Evolutionary conservation across 1,139 yeast genomes (phyloP), one percentile per base, ranked within the genome.

Genomic region (Candida sanyaensis): DNA sequence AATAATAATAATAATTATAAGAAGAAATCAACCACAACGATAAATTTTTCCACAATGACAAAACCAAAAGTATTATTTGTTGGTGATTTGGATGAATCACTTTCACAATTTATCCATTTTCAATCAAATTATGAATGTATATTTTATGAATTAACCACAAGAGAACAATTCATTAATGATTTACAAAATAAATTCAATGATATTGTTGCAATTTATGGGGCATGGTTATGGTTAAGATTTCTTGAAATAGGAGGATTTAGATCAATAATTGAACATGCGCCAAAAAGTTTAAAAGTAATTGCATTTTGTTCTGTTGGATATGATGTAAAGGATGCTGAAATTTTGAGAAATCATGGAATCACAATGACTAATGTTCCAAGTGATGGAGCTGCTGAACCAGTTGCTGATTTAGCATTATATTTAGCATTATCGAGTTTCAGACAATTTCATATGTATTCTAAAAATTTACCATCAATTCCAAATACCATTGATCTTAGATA

Each of bases 281-380:
- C 95, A 0, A 26, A 59, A 0, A 53, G 69, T 2, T 65, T 88
- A 50, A 80, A 80, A 58, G 72, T 85, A 9, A 71, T 88, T 42
- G 73, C 88, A 1, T 73, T 83, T 42, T 84, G 89, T 45, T 81
- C 91, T 46, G 95, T 87, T 1, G 96, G 96, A 0, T 77, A 73
- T 56, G 91, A 87, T 54, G 77, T 75, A 27, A 78, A 78, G 52
- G 88, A 86, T 62, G 76, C 76, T 2, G 52, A 55, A 3, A 68
- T 61, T 7, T 58, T 72, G 69, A 56, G 58, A 8, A 62, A 69
- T 27, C 70, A 69, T 44, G 77, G 76, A n/a, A 79, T 88, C 34
- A 58, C 66, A 3, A 69, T 88, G 52, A 81, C 88, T 53, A 85
- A 88, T 62, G 84, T 84, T 23, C 90, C 91, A 0, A 76, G 86